Evolutionary conservation across 78 protist genomes (phyloP).

Genomic region (Dictyostelium capitatum): DNA sequence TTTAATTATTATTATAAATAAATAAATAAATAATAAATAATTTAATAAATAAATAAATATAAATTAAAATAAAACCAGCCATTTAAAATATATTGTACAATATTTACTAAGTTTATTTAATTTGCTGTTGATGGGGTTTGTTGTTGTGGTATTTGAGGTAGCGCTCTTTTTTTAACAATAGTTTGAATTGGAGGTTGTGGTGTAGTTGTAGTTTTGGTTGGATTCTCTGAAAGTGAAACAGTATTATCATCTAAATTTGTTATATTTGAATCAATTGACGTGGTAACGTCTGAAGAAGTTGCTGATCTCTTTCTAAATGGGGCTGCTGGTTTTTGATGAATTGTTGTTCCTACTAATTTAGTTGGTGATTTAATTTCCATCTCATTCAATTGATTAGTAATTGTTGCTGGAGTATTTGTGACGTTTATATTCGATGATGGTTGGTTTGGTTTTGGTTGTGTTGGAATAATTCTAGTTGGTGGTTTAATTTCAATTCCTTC

Average conservation of each 20-base stretch:
- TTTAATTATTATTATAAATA: no score
- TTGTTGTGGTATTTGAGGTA: slow-evolving; percentile 13
- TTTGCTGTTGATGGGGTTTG: no score
- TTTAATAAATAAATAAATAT: no score
- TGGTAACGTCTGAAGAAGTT: neutral
- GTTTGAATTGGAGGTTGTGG: neutral
- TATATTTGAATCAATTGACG: neutral
- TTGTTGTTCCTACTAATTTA: neutral
- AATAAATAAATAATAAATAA: no score
- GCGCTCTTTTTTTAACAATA: neutral
- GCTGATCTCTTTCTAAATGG: slow-evolving; percentile 40
- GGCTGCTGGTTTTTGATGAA: slow-evolving; percentile 24
- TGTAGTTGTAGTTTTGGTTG: neutral
- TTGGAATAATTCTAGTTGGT: no score
- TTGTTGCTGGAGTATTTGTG: no score
- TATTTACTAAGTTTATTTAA: no score
- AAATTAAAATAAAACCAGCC: no score
- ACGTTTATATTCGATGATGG: neutral
- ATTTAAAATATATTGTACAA: no score
- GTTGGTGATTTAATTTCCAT: neutral
- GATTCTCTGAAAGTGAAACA: neutral
- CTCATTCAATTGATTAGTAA: neutral
- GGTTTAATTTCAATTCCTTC: no score
- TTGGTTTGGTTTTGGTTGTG: neutral
- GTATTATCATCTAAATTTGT: neutral